Base-by-base conservation (phyloP, 345 rosid genomes). In the Moricandia moricandioides region DNA sequence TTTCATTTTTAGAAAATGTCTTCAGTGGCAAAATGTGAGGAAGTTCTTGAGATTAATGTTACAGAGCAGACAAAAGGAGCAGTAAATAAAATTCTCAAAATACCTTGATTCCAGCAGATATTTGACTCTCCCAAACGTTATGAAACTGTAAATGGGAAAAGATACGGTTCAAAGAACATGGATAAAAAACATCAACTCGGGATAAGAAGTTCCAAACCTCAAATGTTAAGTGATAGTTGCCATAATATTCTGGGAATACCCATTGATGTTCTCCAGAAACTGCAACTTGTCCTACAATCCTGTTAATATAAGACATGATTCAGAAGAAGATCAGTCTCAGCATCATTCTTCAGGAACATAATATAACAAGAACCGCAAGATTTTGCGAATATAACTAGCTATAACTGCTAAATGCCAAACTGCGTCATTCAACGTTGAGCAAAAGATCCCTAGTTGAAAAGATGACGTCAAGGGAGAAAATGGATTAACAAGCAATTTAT, bases 221-320 rank as follows among this genome's bases (percentile, higher is more conserved):
- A 67, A 74, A 73, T 56, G 87, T 79, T 63, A 88, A 76, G 62
- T 74, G 81, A 52, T 79, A 78, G 79, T 76, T 83, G 59, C 68
- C 54, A 62, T 70, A 81, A 74, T 83, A 73, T 60, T 89, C 88
- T 9, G 87, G 87, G 75, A 81, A 82, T 61, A 88, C 84, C 98
- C 98, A 93, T 72, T 82, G 83, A 76, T 89, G 86, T 77, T 76
- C 86, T 73, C 98, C 96, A 65, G 91, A 86, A 73, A 82, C 86
- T 6, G 98, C 96, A 33, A 91, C 96, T 81, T 89, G 85, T 71
- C 98, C 97, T 73, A 93, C 86, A 78, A 88, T 85, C 83, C 98
- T 93, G 88, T 67, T 66, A 39, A 79, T 63, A 80, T 71, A 84
- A 2, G 52, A 9, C 27, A 78, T 26, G 21, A 49, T 49, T 17